phyloP scores from a whole-genome alignment of 2,329 filamentous ascomycete species.

The Graphium sp. region DNA sequence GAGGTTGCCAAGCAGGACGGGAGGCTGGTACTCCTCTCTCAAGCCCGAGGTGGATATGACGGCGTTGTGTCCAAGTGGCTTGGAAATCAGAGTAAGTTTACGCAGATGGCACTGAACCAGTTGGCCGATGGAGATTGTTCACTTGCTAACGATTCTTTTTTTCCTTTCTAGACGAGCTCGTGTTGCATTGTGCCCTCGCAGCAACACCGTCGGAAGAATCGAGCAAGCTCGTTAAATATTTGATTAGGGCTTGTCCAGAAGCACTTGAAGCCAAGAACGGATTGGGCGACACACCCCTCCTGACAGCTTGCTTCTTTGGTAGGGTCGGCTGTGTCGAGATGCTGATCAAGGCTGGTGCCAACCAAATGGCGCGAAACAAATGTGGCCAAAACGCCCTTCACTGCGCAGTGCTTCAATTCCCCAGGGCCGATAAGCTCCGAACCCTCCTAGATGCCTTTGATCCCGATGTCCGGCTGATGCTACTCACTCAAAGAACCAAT shows the following conservation, averaged over 20 bases:
- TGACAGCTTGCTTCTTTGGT: slow-evolving; percentile 43
- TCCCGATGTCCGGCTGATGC: slow-evolving; percentile 30
- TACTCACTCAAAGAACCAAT: slow-evolving; percentile 42
- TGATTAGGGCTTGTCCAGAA: slow-evolving; percentile 44
- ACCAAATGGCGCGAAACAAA: slow-evolving; percentile 47
- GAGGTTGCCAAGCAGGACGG: slow-evolving; percentile 42
- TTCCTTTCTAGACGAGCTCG: slow-evolving; percentile 39
- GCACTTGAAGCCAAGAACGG: slow-evolving; percentile 44
- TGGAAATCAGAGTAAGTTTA: slow-evolving; percentile 33
- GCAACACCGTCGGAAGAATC: slow-evolving; percentile 21
- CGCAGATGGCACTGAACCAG: slow-evolving; percentile 3
- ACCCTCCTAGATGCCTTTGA: slow-evolving; percentile 42
- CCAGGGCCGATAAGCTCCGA: slow-evolving; percentile 18
- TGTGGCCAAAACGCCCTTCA: slow-evolving; percentile 55
- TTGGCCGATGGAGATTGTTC: neutral
- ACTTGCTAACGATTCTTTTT: slow-evolving; percentile 9
- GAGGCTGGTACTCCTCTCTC: slow-evolving; percentile 42
- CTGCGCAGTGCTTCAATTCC: slow-evolving; percentile 20
- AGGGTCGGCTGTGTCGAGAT: slow-evolving; percentile 36
- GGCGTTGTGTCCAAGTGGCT: slow-evolving; percentile 46
- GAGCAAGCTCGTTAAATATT: slow-evolving; percentile 42
- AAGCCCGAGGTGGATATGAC: slow-evolving; percentile 45
- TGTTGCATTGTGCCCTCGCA: slow-evolving; percentile 50
- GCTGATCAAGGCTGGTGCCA: slow-evolving; percentile 51
- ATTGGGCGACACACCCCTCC: slow-evolving; percentile 47